Evolutionary conservation across 495 filamentous ascomycete genomes (phyloP).

Genomic region (Aspergillus coremiiformis): DNA sequence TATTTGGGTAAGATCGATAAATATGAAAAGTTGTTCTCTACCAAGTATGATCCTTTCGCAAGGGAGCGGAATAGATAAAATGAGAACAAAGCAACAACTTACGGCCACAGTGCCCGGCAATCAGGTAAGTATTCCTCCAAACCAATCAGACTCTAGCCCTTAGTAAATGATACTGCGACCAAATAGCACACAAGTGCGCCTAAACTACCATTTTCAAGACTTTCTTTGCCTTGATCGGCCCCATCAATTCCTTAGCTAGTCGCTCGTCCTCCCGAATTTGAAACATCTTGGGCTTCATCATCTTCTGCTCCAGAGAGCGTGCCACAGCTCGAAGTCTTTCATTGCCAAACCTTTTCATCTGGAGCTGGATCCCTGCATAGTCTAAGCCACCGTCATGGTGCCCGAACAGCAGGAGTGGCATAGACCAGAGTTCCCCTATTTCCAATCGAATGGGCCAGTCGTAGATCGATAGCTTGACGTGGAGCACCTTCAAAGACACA

Average conservation of each 20-base stretch:
- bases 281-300: slow-evolving; percentile 12
- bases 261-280: slow-evolving; percentile 14
- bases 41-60: too few relatives aligned
- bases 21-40: too few relatives aligned
- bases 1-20: too few relatives aligned
- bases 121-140: too few relatives aligned
- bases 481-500: slow-evolving; percentile 10
- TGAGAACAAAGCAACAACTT: too few relatives aligned
- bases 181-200: neutral
- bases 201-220: slow-evolving; percentile 9
- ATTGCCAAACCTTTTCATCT: slow-evolving; percentile 2
- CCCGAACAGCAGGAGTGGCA: slow-evolving; percentile 13
- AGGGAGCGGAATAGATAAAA: too few relatives aligned
- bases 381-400: neutral
- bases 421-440: slow-evolving; percentile 17
- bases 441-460: slow-evolving; percentile 17
- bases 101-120: too few relatives aligned
- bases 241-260: slow-evolving; percentile 9
- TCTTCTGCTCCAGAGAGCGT: slow-evolving; percentile 9
- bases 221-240: slow-evolving; percentile 7
- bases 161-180: neutral
- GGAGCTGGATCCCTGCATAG: slow-evolving; percentile 8
- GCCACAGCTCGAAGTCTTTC: slow-evolving; percentile 6
- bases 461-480: slow-evolving; percentile 12
- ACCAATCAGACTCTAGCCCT: neutral